Evolutionary conservation across 2,329 filamentous ascomycete genomes (phyloP), one percentile per base, ranked within the genome.

Genomic region (Colletotrichum aenigma): DNA sequence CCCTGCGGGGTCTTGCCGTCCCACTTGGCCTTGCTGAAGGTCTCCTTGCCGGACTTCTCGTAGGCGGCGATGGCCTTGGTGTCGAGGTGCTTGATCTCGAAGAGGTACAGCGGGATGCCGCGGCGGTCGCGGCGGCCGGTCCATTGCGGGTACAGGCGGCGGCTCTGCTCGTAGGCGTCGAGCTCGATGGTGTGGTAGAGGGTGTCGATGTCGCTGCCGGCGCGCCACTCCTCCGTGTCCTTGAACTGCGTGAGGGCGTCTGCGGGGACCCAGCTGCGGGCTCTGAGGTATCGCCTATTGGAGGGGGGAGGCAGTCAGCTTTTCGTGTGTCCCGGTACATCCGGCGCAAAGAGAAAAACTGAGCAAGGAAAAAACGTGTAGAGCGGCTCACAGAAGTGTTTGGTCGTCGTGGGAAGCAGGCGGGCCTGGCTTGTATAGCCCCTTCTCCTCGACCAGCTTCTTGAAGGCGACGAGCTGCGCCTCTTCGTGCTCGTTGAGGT

Each of bases 101-200:
- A 98, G 76, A 98, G 91, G 85, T 97, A 98, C 79, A 98, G 90
- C 9, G 96, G 96, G 77, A 98, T 98, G 79, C 96, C 96, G 79
- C 96, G 75, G n/a, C 92, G 94, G 86, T 98, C 96, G 79, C 96
- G 92, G 78, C 96, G 94, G 71, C 96, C 96, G 24, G 95, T 97
- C 94, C 96, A 98, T 91, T 98, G 95, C 28, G 96, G 96, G 82
- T 98, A 98, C 94, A 98, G 89, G 79, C 92, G 89, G 73, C 94
- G 90, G 76, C 94, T 94, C 81, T 94, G 89, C 84, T 98, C 95
- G 83, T 96, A 98, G 71, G 95, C 93, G 4, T 95, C 91, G 26
- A 96, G 86, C 75, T 98, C 95, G 81, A 98, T 98, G 36, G 94
- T 96, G 82, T 94, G 91, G 86, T 98, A 98, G 48, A 98, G 88